Percentiles rank a stretch among this genome's conserved stretches.
Evolutionary conservation across 768 basidiomycete species (phyloP).

Genomic region (Rhizopogon salebrosus): DNA sequence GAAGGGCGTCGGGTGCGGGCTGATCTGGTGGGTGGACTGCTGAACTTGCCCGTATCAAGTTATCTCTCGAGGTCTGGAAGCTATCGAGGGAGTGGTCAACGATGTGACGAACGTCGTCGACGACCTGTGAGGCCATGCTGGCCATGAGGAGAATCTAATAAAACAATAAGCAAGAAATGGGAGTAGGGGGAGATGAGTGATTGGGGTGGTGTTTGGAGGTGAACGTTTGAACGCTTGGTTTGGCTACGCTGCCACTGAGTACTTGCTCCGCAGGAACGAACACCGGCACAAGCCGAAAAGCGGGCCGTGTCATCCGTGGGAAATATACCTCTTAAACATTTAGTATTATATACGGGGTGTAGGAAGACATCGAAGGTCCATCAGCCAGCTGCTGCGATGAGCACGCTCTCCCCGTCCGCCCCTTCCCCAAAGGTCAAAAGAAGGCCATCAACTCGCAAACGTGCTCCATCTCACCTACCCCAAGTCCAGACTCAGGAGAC

Average conservation of each 20-base stretch:
- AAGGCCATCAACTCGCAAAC: slow-evolving; percentile 50
- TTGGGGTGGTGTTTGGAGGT: not conserved
- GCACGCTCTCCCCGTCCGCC: slow-evolving; percentile 42
- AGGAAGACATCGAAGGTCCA: not conserved
- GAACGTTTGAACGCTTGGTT: not conserved
- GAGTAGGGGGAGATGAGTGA: not conserved
- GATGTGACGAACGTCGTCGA: not conserved
- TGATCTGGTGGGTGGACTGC: slow-evolving; percentile 14
- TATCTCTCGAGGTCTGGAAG: slow-evolving; percentile 3
- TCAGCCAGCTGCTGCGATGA: slow-evolving; percentile 27
- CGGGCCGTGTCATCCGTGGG: not conserved
- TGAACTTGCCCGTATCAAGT: slow-evolving; percentile 1
- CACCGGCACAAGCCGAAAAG: slow-evolving; percentile 1
- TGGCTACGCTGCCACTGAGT: slow-evolving; percentile 4
- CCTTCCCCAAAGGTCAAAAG: slow-evolving; percentile 47
- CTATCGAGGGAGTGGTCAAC: slow-evolving; percentile 1
- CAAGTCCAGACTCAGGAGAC: slow-evolving; percentile 47
- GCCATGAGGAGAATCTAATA: slow-evolving; percentile 2
- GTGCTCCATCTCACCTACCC: slow-evolving; percentile 56
- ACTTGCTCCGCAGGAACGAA: not conserved
- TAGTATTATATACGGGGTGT: too few relatives aligned
- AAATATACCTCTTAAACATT: slow-evolving; percentile 2
- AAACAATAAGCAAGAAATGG: not conserved
- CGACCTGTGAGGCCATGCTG: slow-evolving; percentile 3
- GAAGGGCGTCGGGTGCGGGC: slow-evolving; percentile 56